phyloP scores from a whole-genome alignment of 2,329 filamentous ascomycete species.

The Hypocreales sp. region DNA sequence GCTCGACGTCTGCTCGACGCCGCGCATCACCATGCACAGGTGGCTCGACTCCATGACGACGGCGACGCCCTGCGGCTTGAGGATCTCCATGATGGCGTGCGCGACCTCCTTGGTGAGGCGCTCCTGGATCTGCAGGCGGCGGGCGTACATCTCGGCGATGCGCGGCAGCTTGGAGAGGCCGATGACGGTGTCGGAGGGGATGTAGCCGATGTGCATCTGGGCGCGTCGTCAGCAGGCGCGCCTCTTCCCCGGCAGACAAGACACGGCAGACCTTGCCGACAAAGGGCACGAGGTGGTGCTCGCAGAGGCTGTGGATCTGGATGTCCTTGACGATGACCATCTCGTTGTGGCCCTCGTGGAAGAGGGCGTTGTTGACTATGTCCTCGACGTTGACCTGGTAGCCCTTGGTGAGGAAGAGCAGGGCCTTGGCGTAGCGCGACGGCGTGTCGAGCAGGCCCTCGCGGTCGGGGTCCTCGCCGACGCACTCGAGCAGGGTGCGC shows the following conservation, averaged over 20 bases:
- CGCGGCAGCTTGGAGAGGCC: constrained; percentile 91
- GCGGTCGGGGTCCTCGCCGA: constrained; percentile 52
- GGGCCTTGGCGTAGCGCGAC: constrained; percentile 81
- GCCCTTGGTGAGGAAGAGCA: constrained; percentile 91
- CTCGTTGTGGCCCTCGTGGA: constrained; percentile 93
- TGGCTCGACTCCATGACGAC: constrained; percentile 97
- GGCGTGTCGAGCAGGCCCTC: constrained; percentile 55
- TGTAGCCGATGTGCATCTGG: constrained; percentile 98
- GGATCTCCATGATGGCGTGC: constrained; percentile 78
- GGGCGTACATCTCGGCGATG: constrained; percentile 93
- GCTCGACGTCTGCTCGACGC: constrained; percentile 81
- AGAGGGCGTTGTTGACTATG: constrained; percentile 86
- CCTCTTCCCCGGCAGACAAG: not conserved
- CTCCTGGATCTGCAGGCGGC: constrained; percentile 89
- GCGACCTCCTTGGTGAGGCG: constrained; percentile 92
- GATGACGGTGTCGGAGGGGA: constrained; percentile 79
- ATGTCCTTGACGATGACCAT: constrained; percentile 98
- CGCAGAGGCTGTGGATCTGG: constrained; percentile 85
- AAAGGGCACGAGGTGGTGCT: constrained; percentile 95
- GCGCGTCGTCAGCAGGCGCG: not conserved
- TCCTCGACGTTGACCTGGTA: constrained; percentile 90
- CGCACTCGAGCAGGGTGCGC: constrained; percentile 50
- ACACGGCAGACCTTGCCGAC: constrained; percentile 57
- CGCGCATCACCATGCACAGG: constrained; percentile 97
- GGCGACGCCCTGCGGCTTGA: constrained; percentile 86